Evolutionary conservation across 164 flowering plant genomes (phyloP).

Genomic region (Piper longum): DNA sequence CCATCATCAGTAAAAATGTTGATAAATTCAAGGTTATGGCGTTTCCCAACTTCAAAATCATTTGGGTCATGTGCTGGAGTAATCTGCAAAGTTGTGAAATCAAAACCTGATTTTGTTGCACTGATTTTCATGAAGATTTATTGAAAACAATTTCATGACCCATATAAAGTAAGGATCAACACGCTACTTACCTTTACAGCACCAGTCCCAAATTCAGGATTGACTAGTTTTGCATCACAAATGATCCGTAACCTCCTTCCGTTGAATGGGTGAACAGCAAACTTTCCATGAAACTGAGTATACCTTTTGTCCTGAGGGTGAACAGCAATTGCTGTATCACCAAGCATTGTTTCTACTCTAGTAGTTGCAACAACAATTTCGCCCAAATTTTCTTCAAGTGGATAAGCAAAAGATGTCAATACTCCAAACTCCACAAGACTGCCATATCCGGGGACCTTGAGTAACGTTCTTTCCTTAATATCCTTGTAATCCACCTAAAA

Average conservation of each 20-base stretch:
- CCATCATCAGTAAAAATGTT: conserved; percentile 95
- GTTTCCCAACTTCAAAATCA: conserved; percentile 97
- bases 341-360: conserved; percentile 95
- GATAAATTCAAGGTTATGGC: conserved; percentile 71
- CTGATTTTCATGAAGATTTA: not conserved
- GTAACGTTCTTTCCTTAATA: conserved; percentile 57
- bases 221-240: conserved; percentile 76
- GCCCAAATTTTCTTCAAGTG: conserved; percentile 59
- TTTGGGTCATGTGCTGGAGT: conserved; percentile 99
- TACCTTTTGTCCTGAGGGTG: conserved; percentile 84
- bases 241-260: conserved; percentile 78
- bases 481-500: conserved; percentile 76
- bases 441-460: conserved; percentile 81
- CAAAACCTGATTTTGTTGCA: no score
- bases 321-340: conserved; percentile 93
- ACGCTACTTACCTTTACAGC: conserved; percentile 65
- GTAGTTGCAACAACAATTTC: conserved; percentile 96
- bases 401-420: conserved; percentile 93
- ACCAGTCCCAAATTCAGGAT: conserved; percentile 89
- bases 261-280: conserved; percentile 85
- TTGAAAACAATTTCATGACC: not conserved
- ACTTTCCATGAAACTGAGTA: conserved; percentile 67
- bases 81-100: conserved; percentile 31
- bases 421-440: conserved; percentile 81
- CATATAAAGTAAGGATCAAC: not conserved